Evolutionary conservation across 2,329 filamentous ascomycete species (phyloP).

Genomic region (Colletotrichum orbiculare): DNA sequence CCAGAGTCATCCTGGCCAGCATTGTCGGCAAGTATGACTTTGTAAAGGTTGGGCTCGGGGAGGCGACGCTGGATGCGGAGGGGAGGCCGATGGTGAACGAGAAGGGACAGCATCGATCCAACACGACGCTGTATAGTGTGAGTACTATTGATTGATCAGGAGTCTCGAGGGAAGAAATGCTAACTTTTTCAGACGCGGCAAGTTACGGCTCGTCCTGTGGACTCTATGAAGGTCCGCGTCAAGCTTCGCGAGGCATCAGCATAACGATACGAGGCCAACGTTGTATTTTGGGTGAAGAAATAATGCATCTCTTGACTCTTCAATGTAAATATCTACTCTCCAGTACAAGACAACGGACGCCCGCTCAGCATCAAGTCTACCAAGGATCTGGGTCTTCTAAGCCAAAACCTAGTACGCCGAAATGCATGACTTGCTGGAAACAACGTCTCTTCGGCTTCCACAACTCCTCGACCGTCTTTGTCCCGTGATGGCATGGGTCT

Average conservation of each 20-base stretch:
- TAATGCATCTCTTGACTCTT: too few species aligned
- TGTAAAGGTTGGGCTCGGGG: slow-evolving; percentile 36
- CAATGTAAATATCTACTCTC: too few species aligned
- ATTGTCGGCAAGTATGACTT: slow-evolving; percentile 38
- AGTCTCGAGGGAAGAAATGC: not conserved
- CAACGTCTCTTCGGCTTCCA: too few species aligned
- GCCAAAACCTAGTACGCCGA: not conserved
- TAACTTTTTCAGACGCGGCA: slow-evolving; percentile 28
- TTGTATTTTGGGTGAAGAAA: too few species aligned
- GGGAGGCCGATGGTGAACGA: slow-evolving; percentile 33
- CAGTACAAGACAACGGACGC: too few species aligned
- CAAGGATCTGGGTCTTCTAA: not conserved
- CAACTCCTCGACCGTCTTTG: too few species aligned
- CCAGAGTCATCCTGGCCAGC: slow-evolving; percentile 57
- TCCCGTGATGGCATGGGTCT: not conserved
- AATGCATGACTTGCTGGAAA: not conserved
- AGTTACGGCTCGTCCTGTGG: slow-evolving; percentile 27
- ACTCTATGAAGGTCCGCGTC: too few species aligned
- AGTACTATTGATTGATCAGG: not conserved
- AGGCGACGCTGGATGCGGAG: slow-evolving; percentile 30
- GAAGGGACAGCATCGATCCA: slow-evolving; percentile 33
- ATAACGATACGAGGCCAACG: too few species aligned
- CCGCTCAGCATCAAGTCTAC: not conserved
- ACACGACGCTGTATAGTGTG: slow-evolving; percentile 37
- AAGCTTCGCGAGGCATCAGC: too few species aligned